A percentile compares a stretch with the other conserved stretches of the same genome.
Evolutionary conservation across 176 grass and related monocot genomes (phyloP).

Genomic region (Oryza glumipatula): DNA sequence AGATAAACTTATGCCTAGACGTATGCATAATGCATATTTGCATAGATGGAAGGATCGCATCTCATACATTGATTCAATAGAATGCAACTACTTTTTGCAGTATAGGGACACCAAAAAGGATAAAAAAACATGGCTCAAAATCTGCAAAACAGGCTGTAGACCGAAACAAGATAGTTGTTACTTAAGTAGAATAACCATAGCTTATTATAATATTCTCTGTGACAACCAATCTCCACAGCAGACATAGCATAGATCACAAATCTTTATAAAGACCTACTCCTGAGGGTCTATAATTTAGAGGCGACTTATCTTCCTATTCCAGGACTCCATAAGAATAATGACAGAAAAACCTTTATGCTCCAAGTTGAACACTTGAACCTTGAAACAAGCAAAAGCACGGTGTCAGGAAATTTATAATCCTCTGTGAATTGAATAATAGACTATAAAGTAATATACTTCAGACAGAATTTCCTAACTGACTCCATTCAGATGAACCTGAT

Average conservation of each 20-base stretch:
- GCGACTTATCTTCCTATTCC: background rate
- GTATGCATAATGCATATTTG: background rate
- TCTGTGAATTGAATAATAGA: background rate
- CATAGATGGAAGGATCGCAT: background rate
- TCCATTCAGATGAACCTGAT: background rate
- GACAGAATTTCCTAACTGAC: background rate
- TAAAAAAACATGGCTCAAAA: conserved; percentile 19
- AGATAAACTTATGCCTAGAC: conserved; percentile 18
- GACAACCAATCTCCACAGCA: conserved; percentile 11
- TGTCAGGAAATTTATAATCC: conserved; percentile 12
- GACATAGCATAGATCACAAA: conserved; percentile 18
- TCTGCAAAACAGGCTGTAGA: conserved; percentile 18
- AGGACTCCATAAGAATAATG: conserved; percentile 21
- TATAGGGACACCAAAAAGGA: conserved; percentile 18
- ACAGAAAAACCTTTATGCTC: conserved; percentile 28
- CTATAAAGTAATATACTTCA: background rate
- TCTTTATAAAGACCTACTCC: conserved; percentile 14
- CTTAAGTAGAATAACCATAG: conserved; percentile 12
- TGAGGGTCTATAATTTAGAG: conserved; percentile 1
- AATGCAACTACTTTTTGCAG: conserved; percentile 19
- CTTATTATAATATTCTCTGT: conserved; percentile 17
- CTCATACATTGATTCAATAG: background rate
- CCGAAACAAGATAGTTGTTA: conserved; percentile 16
- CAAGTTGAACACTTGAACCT: background rate
- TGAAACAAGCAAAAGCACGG: conserved; percentile 1